phyloP scores from a whole-genome alignment of 2,329 filamentous ascomycete species.

The Delphinella strobiligena region DNA sequence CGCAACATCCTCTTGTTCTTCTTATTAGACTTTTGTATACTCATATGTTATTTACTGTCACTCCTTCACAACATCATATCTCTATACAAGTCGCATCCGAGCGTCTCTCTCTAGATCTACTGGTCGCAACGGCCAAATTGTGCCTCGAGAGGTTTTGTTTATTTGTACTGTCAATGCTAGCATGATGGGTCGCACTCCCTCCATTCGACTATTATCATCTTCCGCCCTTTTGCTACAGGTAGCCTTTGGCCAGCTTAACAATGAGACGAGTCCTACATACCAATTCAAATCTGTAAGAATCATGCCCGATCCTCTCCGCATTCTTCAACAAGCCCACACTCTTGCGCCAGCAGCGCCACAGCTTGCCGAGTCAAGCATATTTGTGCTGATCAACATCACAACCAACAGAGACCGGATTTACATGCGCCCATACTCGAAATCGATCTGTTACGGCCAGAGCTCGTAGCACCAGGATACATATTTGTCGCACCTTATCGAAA shows the following conservation, averaged over 20 bases:
- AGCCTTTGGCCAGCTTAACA: conserved; percentile 17
- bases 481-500: conserved; percentile 40
- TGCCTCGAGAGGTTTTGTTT: no score
- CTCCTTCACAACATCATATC: no score
- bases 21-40: no score
- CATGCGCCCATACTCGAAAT: conserved; percentile 25
- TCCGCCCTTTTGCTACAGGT: conserved; percentile 8
- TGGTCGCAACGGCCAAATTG: no score
- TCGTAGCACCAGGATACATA: conserved; percentile 35
- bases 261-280: conserved; percentile 23
- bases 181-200: background rate
- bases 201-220: conserved; percentile 6
- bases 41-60: no score
- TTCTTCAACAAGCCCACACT: no score
- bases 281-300: conserved; percentile 23
- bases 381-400: conserved; percentile 8
- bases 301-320: no score
- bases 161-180: background rate
- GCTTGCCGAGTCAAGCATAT: background rate
- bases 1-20: no score
- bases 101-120: no score
- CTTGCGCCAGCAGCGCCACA: background rate
- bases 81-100: no score
- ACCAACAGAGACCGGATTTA: conserved; percentile 24
- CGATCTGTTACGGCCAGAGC: conserved; percentile 20